These are phyloP conservation scores for Venturia aucupariae DNA, from an alignment of 2,329 filamentous ascomycete genomes.

Conservation along the genomic window DNA sequence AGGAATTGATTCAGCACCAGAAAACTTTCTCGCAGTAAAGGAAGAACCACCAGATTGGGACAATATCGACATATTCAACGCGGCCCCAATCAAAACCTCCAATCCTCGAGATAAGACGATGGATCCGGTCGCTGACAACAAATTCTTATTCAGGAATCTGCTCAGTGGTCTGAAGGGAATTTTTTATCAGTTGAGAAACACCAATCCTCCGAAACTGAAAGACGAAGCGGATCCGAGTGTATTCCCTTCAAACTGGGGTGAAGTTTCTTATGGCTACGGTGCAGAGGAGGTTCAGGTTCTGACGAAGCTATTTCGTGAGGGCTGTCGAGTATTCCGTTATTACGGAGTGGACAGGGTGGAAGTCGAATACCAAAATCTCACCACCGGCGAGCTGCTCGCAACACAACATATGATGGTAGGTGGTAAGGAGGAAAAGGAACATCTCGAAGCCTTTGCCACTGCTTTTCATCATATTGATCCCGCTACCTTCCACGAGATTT, in stretches of 20 bases:
- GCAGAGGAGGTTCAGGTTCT: slow-evolving; percentile 96
- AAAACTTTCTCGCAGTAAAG: slow-evolving; percentile 78
- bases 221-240: slow-evolving; percentile 56
- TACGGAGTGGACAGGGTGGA: slow-evolving; percentile 80
- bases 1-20: slow-evolving; percentile 37
- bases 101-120: slow-evolving; percentile 81
- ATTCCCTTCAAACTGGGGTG: slow-evolving; percentile 83
- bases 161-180: slow-evolving; percentile 94
- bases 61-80: slow-evolving; percentile 93
- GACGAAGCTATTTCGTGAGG: slow-evolving; percentile 94
- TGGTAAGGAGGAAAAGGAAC: slow-evolving; percentile 91
- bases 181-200: slow-evolving; percentile 87
- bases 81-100: slow-evolving; percentile 90
- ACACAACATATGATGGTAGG: slow-evolving; percentile 93
- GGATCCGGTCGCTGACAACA: slow-evolving; percentile 92
- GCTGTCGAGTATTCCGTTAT: slow-evolving; percentile 92
- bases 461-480: slow-evolving; percentile 98
- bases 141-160: slow-evolving; percentile 93
- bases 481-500: slow-evolving; percentile 96
- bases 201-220: slow-evolving; percentile 57
- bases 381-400: slow-evolving; percentile 83
- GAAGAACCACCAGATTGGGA: slow-evolving; percentile 86
- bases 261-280: slow-evolving; percentile 92
- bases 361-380: slow-evolving; percentile 63
- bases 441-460: slow-evolving; percentile 94